Evolutionary conservation across 202 grass and related monocot genomes (phyloP).

Genomic region (Eragrostis tef): DNA sequence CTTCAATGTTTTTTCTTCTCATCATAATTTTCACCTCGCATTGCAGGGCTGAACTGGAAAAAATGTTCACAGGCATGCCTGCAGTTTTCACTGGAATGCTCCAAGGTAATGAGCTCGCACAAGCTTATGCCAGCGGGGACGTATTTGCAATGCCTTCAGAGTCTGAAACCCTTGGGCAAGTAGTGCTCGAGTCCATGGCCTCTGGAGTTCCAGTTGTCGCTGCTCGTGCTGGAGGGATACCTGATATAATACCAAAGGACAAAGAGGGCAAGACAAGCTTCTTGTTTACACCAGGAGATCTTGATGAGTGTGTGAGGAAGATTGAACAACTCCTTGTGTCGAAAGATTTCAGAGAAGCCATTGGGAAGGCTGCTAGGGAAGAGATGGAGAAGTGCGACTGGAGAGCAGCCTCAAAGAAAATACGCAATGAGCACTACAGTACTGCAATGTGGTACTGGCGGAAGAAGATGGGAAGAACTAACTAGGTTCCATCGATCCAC

Average conservation of each 20-base stretch:
- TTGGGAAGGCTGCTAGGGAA: slow-evolving; percentile 77
- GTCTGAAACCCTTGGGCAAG: slow-evolving; percentile 94
- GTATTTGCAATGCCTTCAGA: slow-evolving; percentile 98
- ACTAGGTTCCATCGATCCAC: slow-evolving; percentile 24
- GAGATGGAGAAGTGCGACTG: slow-evolving; percentile 92
- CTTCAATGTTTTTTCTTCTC: slow-evolving; percentile 32
- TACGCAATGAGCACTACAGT: slow-evolving; percentile 89
- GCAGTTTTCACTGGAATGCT: slow-evolving; percentile 95
- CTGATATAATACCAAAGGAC: slow-evolving; percentile 85
- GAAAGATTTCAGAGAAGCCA: slow-evolving; percentile 57
- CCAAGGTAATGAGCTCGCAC: slow-evolving; percentile 81
- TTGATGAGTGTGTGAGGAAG: slow-evolving; percentile 79
- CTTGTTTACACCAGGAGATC: slow-evolving; percentile 79
- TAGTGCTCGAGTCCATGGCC: slow-evolving; percentile 96
- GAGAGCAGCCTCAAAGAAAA: slow-evolving; percentile 75
- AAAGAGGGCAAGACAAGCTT: slow-evolving; percentile 90
- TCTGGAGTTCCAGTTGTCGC: slow-evolving; percentile 90
- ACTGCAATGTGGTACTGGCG: slow-evolving; percentile 73
- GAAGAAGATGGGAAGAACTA: slow-evolving; percentile 64
- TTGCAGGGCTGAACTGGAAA: slow-evolving; percentile 92
- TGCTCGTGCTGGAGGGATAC: slow-evolving; percentile 85
- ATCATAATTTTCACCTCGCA: slow-evolving; percentile 26
- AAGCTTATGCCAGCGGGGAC: slow-evolving; percentile 83
- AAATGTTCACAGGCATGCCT: slow-evolving; percentile 83
- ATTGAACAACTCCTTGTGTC: slow-evolving; percentile 63